Evolutionary conservation across 108 stramenopile species (phyloP).

Genomic region (Hondaea fermentalgiana): DNA sequence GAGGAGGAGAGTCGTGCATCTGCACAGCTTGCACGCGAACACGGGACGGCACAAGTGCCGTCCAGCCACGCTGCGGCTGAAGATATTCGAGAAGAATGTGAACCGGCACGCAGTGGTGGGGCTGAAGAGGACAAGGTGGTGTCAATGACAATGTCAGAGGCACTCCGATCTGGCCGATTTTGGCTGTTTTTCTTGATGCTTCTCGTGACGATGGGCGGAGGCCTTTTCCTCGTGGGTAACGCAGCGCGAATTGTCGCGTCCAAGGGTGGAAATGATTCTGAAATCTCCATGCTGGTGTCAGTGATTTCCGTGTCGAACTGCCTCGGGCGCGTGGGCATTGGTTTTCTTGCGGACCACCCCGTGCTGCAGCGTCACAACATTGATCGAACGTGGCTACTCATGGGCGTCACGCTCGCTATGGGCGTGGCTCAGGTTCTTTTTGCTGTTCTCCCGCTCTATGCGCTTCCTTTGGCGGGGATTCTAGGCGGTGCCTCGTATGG

Average conservation of each 20-base stretch:
- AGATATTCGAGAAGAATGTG: too few species aligned
- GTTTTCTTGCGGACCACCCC: neutral
- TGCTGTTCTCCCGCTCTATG: neutral
- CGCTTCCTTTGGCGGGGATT: neutral
- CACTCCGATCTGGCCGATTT: neutral
- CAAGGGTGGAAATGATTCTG: neutral
- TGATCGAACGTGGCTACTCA: neutral
- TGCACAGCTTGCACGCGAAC: too few species aligned
- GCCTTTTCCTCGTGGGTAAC: neutral
- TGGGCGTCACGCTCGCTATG: neutral
- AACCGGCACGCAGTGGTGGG: too few species aligned
- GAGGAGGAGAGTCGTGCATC: too few species aligned
- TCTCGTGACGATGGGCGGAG: neutral
- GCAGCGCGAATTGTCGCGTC: neutral
- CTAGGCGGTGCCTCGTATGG: neutral
- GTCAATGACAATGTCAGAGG: neutral
- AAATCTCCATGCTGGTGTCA: neutral
- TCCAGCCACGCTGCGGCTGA: too few species aligned
- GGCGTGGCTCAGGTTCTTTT: neutral
- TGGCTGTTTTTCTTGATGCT: neutral
- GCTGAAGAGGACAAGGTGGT: neutral
- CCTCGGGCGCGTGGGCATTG: neutral
- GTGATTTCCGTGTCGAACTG: constrained; percentile 13
- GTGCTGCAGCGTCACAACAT: neutral
- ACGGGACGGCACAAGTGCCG: too few species aligned